Base-by-base conservation (phyloP, 2,329 filamentous ascomycete genomes). In the Pyrenochaeta sp. region DNA sequence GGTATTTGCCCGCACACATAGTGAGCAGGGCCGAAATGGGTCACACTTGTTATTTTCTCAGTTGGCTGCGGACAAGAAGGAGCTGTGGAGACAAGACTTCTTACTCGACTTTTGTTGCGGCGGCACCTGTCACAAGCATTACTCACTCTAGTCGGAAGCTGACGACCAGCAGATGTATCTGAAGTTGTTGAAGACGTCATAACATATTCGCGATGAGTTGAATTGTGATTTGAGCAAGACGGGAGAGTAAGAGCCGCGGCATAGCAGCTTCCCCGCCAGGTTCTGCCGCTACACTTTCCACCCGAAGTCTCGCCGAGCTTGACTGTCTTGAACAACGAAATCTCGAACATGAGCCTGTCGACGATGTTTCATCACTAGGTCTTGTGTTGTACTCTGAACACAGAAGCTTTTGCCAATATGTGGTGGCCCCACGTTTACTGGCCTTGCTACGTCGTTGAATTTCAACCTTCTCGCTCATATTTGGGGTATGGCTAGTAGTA, bases 21-120 rank as follows among this genome's bases (percentile, higher is more conserved):
- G 56, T 2, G 71, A 69, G 56, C 74, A 76, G 43, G 74, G 72
- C 1, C 73, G 60, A 40, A 65, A 72, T 4, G 54, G 56, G 43
- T 76, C 73, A 45, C 73, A 76, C 72, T 75, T 43, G n/a, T 21
- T 18, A 35, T 31, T 23, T 7, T 20, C 20, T 47, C n/a, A 44
- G 49, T 42, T 18, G 17, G 23, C 23, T 37, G 41, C 29, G n/a
- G n/a, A 31, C 33, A 12, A 15, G 12, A 29, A 29, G 11, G n/a
- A n/a, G 17, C 27, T 32, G 27, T 21, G 36, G 15, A 42, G 30
- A n/a, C 33, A 15, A 39, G 21, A 31, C 56, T n/a, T n/a, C 49
- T 54, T 10, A 56, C 56, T 45, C 53, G 37, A 31, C 49, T 56
- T 18, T 59, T 56, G 27, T 56, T 53, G 32, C 49, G 50, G 30